These are phyloP conservation scores for Pseudozyma tsukubaensis DNA, from an alignment of 1,284 basidiomycete genomes.

Conservation along the genomic window DNA sequence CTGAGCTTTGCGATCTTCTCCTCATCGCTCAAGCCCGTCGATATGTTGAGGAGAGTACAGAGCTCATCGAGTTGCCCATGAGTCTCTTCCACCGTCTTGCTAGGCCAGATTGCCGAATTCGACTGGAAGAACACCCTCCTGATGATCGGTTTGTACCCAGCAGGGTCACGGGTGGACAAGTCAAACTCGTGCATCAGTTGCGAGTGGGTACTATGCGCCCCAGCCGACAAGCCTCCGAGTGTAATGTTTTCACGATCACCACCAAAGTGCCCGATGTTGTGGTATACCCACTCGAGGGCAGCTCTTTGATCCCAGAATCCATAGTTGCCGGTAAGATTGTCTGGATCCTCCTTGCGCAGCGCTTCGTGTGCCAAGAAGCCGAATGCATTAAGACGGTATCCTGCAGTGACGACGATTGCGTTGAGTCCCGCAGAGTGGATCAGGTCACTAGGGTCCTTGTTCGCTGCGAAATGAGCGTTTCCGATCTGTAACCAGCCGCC, in stretches of 20 bases:
- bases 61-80: constrained; percentile 43
- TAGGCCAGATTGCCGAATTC: constrained; percentile 45
- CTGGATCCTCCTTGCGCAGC: constrained; percentile 27
- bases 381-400: constrained; percentile 49
- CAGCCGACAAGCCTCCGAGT: constrained; percentile 66
- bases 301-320: constrained; percentile 56
- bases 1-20: constrained; percentile 37
- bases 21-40: not conserved
- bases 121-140: constrained; percentile 41
- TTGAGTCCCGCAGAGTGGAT: constrained; percentile 27
- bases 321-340: constrained; percentile 42
- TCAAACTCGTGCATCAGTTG: constrained; percentile 66
- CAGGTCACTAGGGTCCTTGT: constrained; percentile 35
- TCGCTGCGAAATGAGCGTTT: constrained; percentile 19
- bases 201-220: constrained; percentile 65
- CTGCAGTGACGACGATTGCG: constrained; percentile 39
- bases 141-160: constrained; percentile 38
- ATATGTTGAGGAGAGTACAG: constrained; percentile 15
- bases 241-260: constrained; percentile 64
- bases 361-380: constrained; percentile 49
- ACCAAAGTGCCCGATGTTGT: constrained; percentile 61
- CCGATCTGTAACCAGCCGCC: constrained; percentile 54
- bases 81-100: constrained; percentile 39
- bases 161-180: constrained; percentile 6
- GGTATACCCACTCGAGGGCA: constrained; percentile 57